These are phyloP conservation scores for Cymbidium sinense DNA, from an alignment of 106 monocot genomes.

Conservation along the genomic window DNA sequence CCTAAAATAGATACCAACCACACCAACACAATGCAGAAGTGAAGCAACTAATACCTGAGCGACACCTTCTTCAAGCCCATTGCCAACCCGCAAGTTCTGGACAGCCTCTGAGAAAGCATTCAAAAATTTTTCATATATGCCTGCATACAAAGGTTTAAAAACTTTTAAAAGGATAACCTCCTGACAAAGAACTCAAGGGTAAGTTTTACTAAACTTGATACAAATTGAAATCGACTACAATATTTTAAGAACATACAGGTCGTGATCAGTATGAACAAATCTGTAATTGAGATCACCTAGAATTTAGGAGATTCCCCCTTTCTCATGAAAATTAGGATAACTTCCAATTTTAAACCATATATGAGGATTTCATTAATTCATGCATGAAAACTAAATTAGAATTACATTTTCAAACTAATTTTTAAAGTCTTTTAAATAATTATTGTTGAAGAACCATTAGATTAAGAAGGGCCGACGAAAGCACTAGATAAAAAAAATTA, in stretches of 20 bases:
- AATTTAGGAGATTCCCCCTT: too few relatives aligned
- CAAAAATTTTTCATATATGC: conserved; percentile 87
- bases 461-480: too few relatives aligned
- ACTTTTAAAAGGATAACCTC: not conserved
- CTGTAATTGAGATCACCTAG: too few relatives aligned
- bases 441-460: too few relatives aligned
- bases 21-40: not conserved
- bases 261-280: not conserved
- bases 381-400: too few relatives aligned
- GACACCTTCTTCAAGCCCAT: conserved; percentile 72
- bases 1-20: not conserved
- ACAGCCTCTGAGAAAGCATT: conserved; percentile 79
- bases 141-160: conserved; percentile 26
- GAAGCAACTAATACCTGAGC: conserved; percentile 52
- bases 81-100: conserved; percentile 77
- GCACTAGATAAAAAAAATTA: too few relatives aligned
- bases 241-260: not conserved
- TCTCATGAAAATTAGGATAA: too few relatives aligned
- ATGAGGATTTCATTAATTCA: too few relatives aligned
- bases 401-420: too few relatives aligned
- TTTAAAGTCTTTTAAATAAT: too few relatives aligned
- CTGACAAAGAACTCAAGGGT: not conserved
- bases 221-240: not conserved
- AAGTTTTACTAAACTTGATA: not conserved
- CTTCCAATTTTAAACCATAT: too few relatives aligned